A percentile compares a stretch with the other conserved stretches of the same genome.
These are phyloP conservation scores for Kluyveromyces sp. DNA, from an alignment of 1,139 yeast genomes.

Conservation along the genomic window DNA sequence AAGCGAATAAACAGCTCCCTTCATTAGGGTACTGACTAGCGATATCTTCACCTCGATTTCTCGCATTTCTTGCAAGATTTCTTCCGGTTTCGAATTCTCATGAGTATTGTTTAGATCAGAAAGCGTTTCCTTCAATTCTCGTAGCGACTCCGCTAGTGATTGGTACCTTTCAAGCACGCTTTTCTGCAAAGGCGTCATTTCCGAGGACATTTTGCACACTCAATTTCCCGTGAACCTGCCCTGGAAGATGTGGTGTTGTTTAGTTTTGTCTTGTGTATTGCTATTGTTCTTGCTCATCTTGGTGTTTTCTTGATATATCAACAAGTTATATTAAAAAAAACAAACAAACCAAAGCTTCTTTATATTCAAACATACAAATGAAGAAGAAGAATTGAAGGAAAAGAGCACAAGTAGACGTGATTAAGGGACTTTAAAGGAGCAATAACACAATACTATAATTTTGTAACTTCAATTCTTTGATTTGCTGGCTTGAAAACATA, in stretches of 20 bases:
- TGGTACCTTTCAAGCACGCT: conserved; percentile 24
- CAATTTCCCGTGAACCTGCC: background rate
- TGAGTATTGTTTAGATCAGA: conserved; percentile 17
- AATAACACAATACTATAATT: background rate
- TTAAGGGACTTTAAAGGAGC: background rate
- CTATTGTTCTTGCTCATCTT: too few species aligned
- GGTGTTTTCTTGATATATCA: too few species aligned
- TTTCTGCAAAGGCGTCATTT: conserved; percentile 23
- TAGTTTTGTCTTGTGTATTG: too few species aligned
- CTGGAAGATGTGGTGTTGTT: too few species aligned
- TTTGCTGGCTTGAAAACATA: background rate
- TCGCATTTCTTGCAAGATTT: conserved; percentile 33
- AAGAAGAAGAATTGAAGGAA: too few species aligned
- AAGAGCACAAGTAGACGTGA: too few species aligned
- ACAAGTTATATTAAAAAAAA: too few species aligned
- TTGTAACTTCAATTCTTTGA: background rate
- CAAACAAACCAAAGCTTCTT: too few species aligned
- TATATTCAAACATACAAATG: too few species aligned
- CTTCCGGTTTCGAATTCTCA: conserved; percentile 22
- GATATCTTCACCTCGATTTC: conserved; percentile 58
- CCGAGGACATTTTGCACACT: conserved; percentile 13
- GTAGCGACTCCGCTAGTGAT: conserved; percentile 20
- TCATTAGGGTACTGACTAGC: conserved; percentile 55
- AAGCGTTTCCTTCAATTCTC: conserved; percentile 23
- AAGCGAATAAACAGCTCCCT: conserved; percentile 59